Evolutionary conservation across 331 rosid species (phyloP).

Genomic region (Pyracantha coccinea): DNA sequence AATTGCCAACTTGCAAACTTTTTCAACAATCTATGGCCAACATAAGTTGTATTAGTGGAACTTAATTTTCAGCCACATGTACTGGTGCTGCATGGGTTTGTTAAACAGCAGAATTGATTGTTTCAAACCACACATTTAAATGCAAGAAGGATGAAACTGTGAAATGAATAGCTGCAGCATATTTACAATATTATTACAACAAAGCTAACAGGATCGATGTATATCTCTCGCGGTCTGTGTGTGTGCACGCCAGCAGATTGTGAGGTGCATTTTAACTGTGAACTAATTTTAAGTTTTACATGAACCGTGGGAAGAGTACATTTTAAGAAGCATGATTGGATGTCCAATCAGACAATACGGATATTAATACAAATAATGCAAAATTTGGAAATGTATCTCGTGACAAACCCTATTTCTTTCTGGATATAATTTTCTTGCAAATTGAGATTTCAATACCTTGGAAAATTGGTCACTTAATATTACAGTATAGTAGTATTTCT

Average conservation of each 20-base stretch:
- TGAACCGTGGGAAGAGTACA: not conserved
- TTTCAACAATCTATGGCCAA: too few relatives aligned
- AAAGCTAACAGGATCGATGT: too few relatives aligned
- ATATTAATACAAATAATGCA: slow-evolving; percentile 36
- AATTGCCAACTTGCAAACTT: too few relatives aligned
- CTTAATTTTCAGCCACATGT: not conserved
- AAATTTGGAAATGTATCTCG: slow-evolving; percentile 66
- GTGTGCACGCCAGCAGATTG: too few relatives aligned
- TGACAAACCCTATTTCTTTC: slow-evolving; percentile 33
- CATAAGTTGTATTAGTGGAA: not conserved
- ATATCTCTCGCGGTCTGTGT: too few relatives aligned
- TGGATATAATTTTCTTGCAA: slow-evolving; percentile 11
- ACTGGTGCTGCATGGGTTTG: not conserved
- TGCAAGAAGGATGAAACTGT: not conserved
- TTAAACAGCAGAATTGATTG: not conserved
- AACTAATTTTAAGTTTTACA: not conserved
- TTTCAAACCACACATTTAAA: not conserved
- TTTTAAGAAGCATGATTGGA: slow-evolving; percentile 25
- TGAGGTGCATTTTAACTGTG: not conserved
- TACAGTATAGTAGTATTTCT: too few relatives aligned
- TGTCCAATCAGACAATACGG: slow-evolving; percentile 44
- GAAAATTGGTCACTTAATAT: not conserved
- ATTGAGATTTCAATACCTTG: slow-evolving; percentile 3
- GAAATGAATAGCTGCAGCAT: not conserved
- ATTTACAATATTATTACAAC: too few relatives aligned